Conservation (phyloP, 2,329 filamentous ascomycete species). For the Neofusicoccum ribis region DNA sequence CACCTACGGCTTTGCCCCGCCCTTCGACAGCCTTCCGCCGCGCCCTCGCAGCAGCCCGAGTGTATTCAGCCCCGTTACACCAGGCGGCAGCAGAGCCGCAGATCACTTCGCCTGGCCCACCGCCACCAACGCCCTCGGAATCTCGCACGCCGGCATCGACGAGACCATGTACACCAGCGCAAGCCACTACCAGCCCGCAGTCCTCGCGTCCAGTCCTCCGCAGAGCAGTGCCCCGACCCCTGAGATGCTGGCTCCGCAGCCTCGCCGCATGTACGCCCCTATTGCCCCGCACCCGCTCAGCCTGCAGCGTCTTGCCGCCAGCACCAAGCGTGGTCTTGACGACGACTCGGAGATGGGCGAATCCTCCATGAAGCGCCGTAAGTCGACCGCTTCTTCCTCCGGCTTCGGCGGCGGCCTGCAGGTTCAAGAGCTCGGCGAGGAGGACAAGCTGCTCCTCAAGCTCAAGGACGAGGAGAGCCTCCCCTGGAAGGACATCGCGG, state of each 20-base stretch:
- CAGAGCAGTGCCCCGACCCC: constrained; percentile 31
- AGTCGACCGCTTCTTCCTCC: constrained; percentile 33
- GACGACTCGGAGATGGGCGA: constrained; percentile 35
- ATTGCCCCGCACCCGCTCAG: constrained; percentile 47
- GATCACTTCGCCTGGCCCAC: constrained; percentile 41
- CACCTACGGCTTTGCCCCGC: constrained; percentile 21
- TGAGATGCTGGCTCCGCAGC: constrained; percentile 33
- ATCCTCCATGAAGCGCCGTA: constrained; percentile 41
- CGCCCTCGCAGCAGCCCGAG: constrained; percentile 47
- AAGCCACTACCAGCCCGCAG: constrained; percentile 19
- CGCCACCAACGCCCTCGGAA: constrained; percentile 40
- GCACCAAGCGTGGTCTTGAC: constrained; percentile 39
- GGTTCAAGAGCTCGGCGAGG: constrained; percentile 49
- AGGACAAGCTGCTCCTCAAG: constrained; percentile 51
- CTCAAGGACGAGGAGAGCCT: constrained; percentile 55
- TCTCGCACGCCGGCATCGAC: constrained; percentile 27
- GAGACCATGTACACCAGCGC: constrained; percentile 14
- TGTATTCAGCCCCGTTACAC: constrained; percentile 40
- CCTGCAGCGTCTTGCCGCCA: constrained; percentile 30
- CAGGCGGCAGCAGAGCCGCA: constrained; percentile 22
- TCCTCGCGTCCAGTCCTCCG: constrained; percentile 20
- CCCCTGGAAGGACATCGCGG: constrained; percentile 57
- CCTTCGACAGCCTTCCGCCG: constrained; percentile 27
- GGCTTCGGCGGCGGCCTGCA: constrained; percentile 31
- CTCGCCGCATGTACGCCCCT: constrained; percentile 43